A percentile compares a stretch with the other conserved stretches of the same genome.
phyloP scores from a whole-genome alignment of 1,284 basidiomycete species.

The Papiliotrema laurentii region DNA sequence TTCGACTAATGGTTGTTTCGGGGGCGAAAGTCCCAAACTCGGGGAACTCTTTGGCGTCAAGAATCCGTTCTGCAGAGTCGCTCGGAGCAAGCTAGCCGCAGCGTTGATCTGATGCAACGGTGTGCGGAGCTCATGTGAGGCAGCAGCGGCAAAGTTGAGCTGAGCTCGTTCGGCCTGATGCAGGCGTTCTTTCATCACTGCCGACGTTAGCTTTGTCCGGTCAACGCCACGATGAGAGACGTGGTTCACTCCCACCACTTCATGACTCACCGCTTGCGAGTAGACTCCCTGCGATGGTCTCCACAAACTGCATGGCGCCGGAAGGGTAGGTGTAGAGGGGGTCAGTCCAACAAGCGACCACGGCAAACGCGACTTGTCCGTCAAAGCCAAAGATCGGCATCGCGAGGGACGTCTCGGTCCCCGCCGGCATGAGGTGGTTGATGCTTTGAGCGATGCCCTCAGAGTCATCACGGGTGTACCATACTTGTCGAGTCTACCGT shows the following conservation, averaged over 20 bases:
- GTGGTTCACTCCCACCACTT: too few species aligned
- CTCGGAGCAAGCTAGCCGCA: slow-evolving; percentile 14
- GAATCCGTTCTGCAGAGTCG: not conserved
- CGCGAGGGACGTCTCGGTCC: slow-evolving; percentile 34
- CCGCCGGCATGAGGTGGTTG: slow-evolving; percentile 34
- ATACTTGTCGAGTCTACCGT: slow-evolving; percentile 25
- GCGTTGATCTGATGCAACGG: slow-evolving; percentile 30
- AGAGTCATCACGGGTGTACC: slow-evolving; percentile 40
- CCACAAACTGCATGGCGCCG: slow-evolving; percentile 40
- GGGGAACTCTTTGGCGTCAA: not conserved
- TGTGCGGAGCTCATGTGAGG: slow-evolving; percentile 30
- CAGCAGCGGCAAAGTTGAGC: slow-evolving; percentile 29
- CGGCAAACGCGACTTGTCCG: slow-evolving; percentile 38
- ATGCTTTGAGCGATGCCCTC: slow-evolving; percentile 33
- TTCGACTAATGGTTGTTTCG: not conserved
- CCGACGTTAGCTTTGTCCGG: slow-evolving; percentile 9
- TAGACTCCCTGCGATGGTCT: slow-evolving; percentile 33
- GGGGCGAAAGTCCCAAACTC: not conserved
- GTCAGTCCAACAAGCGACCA: slow-evolving; percentile 42
- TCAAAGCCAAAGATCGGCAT: slow-evolving; percentile 43
- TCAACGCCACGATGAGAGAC: too few species aligned
- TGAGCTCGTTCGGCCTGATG: slow-evolving; percentile 22
- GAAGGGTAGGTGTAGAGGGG: slow-evolving; percentile 37
- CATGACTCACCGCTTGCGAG: slow-evolving; percentile 22
- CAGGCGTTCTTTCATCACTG: slow-evolving; percentile 24